Percentiles rank a stretch among this genome's conserved stretches.
phyloP scores from a whole-genome alignment of 192 early-diverging fungal species.

The Gigaspora rosea region DNA sequence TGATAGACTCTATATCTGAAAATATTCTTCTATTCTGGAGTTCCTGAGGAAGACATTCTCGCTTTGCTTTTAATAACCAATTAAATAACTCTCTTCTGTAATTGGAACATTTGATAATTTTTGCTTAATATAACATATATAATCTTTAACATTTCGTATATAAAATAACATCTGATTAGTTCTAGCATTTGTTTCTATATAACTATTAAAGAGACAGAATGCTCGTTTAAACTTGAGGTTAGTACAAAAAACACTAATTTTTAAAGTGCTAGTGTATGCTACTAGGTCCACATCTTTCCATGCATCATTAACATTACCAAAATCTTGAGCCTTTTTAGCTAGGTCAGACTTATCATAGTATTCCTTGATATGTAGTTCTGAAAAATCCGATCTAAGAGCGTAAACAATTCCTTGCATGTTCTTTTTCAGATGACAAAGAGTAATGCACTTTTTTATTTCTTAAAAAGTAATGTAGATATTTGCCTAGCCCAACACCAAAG shows the following conservation, averaged over 20 bases:
- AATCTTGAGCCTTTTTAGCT: no score
- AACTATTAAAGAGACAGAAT: slow-evolving; percentile 20
- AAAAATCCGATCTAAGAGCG: no score
- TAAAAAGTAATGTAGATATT: neutral
- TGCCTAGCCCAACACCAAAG: neutral
- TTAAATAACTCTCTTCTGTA: slow-evolving; percentile 6
- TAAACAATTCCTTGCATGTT: no score
- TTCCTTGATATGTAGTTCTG: no score
- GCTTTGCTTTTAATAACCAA: slow-evolving; percentile 19
- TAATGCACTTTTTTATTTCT: neutral
- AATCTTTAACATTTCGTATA: neutral
- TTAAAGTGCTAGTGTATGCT: neutral
- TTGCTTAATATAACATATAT: slow-evolving; percentile 25
- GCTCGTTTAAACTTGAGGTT: slow-evolving; percentile 1
- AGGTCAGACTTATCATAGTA: no score
- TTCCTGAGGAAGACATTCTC: slow-evolving; percentile 5
- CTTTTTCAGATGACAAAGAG: neutral
- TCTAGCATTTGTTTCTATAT: slow-evolving; percentile 20
- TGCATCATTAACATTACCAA: no score
- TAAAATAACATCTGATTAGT: slow-evolving; percentile 14
- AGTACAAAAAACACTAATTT: slow-evolving; percentile 4
- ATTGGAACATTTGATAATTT: slow-evolving; percentile 1
- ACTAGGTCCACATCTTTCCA: no score
- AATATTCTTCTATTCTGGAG: slow-evolving; percentile 13
- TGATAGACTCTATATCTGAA: neutral